Evolutionary conservation across 2,329 filamentous ascomycete species (phyloP).

Genomic region (Purpureocillium lavendulum): DNA sequence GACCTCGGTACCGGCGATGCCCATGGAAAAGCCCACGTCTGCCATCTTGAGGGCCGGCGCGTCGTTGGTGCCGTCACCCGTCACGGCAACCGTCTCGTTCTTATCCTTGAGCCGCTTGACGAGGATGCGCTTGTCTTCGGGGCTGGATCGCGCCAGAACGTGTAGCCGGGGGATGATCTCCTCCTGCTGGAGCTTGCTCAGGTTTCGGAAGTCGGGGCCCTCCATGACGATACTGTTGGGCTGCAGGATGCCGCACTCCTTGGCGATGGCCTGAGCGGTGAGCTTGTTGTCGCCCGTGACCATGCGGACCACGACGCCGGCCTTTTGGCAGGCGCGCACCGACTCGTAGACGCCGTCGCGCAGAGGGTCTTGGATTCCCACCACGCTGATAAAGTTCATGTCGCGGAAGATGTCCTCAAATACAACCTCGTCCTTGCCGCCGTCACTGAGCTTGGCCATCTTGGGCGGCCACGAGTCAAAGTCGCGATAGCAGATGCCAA

Average conservation of each 20-base stretch:
- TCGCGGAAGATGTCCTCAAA: constrained; percentile 60
- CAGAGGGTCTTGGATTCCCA: constrained; percentile 76
- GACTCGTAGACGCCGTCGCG: constrained; percentile 67
- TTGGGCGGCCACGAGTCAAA: constrained; percentile 78
- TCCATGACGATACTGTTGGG: constrained; percentile 65
- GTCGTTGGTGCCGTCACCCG: constrained; percentile 78
- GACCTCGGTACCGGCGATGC: constrained; percentile 74
- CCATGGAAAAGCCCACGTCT: constrained; percentile 81
- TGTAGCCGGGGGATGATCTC: constrained; percentile 61
- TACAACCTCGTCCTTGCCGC: constrained; percentile 49
- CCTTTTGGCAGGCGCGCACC: constrained; percentile 63
- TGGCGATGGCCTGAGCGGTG: constrained; percentile 71
- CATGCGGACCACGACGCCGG: constrained; percentile 76
- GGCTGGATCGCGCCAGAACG: constrained; percentile 66
- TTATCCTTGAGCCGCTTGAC: constrained; percentile 64
- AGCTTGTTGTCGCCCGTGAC: constrained; percentile 77
- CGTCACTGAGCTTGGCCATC: constrained; percentile 44
- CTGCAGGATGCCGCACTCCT: constrained; percentile 68
- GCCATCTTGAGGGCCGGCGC: constrained; percentile 73
- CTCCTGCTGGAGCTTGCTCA: constrained; percentile 56
- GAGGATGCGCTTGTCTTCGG: constrained; percentile 68
- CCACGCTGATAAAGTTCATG: constrained; percentile 61
- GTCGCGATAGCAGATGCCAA: constrained; percentile 75
- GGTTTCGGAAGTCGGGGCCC: constrained; percentile 67
- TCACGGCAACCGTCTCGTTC: constrained; percentile 73